Conservation (phyloP, 495 filamentous ascomycete genomes). For the Penicillium desertorum region DNA sequence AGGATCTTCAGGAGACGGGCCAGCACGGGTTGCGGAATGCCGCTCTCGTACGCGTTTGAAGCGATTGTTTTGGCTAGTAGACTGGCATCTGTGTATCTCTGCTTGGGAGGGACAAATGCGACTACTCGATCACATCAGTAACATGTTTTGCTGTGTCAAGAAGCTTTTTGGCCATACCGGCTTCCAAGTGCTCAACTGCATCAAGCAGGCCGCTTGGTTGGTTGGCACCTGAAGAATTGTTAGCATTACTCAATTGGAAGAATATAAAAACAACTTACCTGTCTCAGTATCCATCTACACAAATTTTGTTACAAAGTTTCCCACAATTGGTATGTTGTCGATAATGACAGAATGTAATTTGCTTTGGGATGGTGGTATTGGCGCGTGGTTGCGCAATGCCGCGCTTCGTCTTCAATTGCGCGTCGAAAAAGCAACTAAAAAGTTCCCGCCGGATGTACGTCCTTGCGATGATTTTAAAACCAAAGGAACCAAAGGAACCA, state of each 20-base stretch:
- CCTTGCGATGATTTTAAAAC: no score
- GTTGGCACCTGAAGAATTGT: conserved; percentile 15
- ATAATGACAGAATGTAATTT: not conserved
- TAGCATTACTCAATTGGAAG: not conserved
- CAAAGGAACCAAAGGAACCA: not conserved
- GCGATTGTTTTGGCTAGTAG: conserved; percentile 43
- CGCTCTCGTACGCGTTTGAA: conserved; percentile 60
- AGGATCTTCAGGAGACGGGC: conserved; percentile 64
- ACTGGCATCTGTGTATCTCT: conserved; percentile 45
- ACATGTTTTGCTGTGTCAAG: not conserved
- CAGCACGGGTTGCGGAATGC: conserved; percentile 61
- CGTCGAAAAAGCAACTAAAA: not conserved
- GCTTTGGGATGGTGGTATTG: not conserved
- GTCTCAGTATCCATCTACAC: conserved; percentile 1
- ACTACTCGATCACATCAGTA: conserved; percentile 30
- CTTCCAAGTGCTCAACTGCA: conserved; percentile 45
- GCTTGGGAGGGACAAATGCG: conserved; percentile 42
- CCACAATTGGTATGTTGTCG: not conserved
- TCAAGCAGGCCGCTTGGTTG: conserved; percentile 34
- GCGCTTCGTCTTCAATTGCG: not conserved
- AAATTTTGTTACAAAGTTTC: not conserved
- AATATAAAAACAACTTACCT: not conserved
- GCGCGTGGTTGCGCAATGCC: not conserved
- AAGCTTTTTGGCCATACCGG: conserved; percentile 30
- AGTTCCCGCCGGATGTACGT: not conserved